These are phyloP conservation scores for Gomphus bonarii DNA, from an alignment of 1,284 basidiomycete genomes.

Conservation along the genomic window DNA sequence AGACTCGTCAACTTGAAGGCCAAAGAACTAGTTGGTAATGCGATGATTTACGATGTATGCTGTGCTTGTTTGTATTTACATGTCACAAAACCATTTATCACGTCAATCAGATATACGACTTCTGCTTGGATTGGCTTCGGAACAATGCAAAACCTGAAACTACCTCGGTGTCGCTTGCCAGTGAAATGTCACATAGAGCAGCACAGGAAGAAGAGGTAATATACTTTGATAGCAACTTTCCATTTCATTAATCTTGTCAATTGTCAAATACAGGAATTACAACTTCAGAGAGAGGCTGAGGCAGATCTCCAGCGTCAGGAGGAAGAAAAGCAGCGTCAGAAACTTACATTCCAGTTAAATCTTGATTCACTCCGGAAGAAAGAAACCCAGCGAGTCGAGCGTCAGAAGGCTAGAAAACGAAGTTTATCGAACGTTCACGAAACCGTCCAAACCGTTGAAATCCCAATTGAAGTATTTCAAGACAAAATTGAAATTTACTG, in stretches of 20 bases:
- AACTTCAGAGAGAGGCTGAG: constrained; percentile 5
- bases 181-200: constrained; percentile 8
- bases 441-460: constrained; percentile 38
- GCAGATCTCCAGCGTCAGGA: constrained; percentile 3
- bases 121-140: constrained; percentile 8
- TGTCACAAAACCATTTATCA: neutral
- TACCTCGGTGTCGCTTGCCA: constrained; percentile 1
- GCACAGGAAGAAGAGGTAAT: constrained; percentile 10
- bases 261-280: constrained; percentile 1
- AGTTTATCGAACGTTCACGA: constrained; percentile 60
- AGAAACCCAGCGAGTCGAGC: constrained; percentile 16
- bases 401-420: constrained; percentile 41
- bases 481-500: constrained; percentile 36
- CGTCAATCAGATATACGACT: constrained; percentile 5
- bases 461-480: constrained; percentile 50
- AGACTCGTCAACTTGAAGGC: constrained; percentile 2
- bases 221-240: neutral
- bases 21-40: constrained; percentile 5
- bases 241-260: neutral
- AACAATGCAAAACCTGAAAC: constrained; percentile 4
- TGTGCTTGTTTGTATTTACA: neutral
- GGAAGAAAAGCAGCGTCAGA: constrained; percentile 7
- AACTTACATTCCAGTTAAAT: constrained; percentile 3
- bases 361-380: constrained; percentile 7
- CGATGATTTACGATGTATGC: constrained; percentile 11